Evolutionary conservation across 768 basidiomycete genomes (phyloP).

Genomic region (Mycena floridula): DNA sequence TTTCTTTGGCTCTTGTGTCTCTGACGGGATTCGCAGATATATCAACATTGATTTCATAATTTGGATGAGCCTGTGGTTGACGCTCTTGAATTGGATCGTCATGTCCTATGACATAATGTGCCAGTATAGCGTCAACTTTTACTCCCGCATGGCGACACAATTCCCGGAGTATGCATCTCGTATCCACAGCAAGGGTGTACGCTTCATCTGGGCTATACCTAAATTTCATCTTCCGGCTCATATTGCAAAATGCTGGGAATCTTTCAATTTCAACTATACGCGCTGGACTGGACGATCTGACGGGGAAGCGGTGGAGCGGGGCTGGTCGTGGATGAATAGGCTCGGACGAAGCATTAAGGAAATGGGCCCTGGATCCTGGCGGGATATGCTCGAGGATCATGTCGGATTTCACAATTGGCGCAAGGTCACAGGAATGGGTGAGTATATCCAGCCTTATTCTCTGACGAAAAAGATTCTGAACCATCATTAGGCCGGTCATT

Average conservation of each 20-base stretch:
- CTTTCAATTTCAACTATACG: slow-evolving; percentile 19
- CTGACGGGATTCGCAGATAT: too few species aligned
- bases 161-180: not conserved
- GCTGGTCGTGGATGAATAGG: slow-evolving; percentile 19
- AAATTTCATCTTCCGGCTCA: slow-evolving; percentile 26
- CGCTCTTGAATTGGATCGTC: not conserved
- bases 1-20: too few species aligned
- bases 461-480: not conserved
- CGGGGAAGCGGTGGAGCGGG: slow-evolving; percentile 17
- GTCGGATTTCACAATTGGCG: slow-evolving; percentile 20
- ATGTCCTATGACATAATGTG: slow-evolving; percentile 21
- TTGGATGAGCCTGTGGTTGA: not conserved
- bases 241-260: slow-evolving; percentile 12
- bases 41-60: not conserved
- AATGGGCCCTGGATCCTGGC: slow-evolving; percentile 19
- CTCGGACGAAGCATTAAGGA: slow-evolving; percentile 14
- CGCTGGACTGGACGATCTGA: slow-evolving; percentile 17
- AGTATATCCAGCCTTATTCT: slow-evolving; percentile 3
- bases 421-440: slow-evolving; percentile 16
- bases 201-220: slow-evolving; percentile 15
- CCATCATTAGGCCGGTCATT: not conserved
- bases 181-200: too few species aligned
- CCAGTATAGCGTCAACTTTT: slow-evolving; percentile 16
- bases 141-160: slow-evolving; percentile 1
- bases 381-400: slow-evolving; percentile 19